Evolutionary conservation across 2,329 filamentous ascomycete genomes (phyloP).

Genomic region (Cordyceps cateniannulata): DNA sequence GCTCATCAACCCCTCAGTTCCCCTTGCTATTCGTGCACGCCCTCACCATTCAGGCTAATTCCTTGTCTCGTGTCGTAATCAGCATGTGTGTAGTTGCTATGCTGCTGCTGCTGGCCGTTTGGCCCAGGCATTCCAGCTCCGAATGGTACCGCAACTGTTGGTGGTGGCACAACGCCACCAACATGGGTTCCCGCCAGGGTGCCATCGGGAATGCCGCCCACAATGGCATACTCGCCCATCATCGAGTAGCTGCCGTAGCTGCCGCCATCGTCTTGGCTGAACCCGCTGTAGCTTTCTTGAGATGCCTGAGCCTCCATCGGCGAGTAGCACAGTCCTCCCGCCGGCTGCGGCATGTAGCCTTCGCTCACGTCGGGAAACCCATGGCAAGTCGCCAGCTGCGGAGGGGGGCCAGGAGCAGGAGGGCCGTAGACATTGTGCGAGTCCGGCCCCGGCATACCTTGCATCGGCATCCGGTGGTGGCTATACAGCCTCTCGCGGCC

Average conservation of each 20-base stretch:
- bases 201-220: neutral
- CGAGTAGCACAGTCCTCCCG: neutral
- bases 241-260: neutral
- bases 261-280: neutral
- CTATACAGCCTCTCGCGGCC: neutral
- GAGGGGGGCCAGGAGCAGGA: neutral
- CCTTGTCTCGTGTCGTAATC: slow-evolving; percentile 2
- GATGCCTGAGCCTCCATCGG: neutral
- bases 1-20: too few relatives aligned
- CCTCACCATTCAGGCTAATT: neutral
- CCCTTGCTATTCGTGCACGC: neutral
- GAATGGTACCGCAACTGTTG: neutral
- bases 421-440: neutral
- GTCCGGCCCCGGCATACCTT: neutral
- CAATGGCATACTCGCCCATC: neutral
- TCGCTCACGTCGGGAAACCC: neutral
- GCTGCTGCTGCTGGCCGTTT: neutral
- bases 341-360: neutral
- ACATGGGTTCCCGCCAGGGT: neutral
- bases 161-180: neutral
- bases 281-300: neutral
- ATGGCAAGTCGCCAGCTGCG: neutral
- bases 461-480: neutral
- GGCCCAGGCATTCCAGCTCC: neutral
- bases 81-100: neutral